phyloP scores from a whole-genome alignment of 495 filamentous ascomycete genomes.

The Pyrenula massariospora region DNA sequence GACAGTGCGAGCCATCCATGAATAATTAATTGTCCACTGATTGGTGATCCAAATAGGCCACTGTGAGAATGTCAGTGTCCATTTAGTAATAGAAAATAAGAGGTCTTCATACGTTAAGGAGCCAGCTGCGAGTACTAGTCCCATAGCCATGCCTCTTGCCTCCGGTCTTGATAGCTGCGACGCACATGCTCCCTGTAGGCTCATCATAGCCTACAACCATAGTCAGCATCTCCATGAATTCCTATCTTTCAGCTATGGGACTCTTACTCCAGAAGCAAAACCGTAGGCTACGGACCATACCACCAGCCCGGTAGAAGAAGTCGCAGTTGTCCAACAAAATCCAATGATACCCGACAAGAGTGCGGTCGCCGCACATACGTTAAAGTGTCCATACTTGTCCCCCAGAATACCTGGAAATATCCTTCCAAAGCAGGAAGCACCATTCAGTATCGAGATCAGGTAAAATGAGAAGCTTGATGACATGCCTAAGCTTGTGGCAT shows the following conservation, averaged over 20 bases:
- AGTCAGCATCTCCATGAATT: neutral
- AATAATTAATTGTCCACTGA: constrained; percentile 20
- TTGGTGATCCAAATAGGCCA: constrained; percentile 23
- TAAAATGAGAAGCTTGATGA: constrained; percentile 26
- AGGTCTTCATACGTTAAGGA: constrained; percentile 28
- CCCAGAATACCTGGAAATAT: constrained; percentile 43
- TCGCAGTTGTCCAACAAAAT: constrained; percentile 25
- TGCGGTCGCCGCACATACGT: constrained; percentile 50
- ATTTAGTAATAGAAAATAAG: neutral
- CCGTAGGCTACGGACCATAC: constrained; percentile 26
- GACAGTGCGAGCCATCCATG: constrained; percentile 26
- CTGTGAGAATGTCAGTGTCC: constrained; percentile 9
- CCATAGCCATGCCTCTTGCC: constrained; percentile 21
- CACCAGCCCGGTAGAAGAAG: constrained; percentile 20
- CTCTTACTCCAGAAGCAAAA: constrained; percentile 26
- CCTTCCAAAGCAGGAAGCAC: constrained; percentile 28
- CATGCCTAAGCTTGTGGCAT: constrained; percentile 21
- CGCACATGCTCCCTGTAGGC: constrained; percentile 29
- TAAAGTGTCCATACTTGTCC: constrained; percentile 60
- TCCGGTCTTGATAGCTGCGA: constrained; percentile 19
- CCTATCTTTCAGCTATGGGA: neutral
- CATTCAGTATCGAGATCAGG: constrained; percentile 35
- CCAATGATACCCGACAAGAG: constrained; percentile 39
- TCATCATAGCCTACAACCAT: constrained; percentile 21
- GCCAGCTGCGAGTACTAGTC: constrained; percentile 18